phyloP scores from a whole-genome alignment of 305 asterid species.

The Fraxinus floribunda region DNA sequence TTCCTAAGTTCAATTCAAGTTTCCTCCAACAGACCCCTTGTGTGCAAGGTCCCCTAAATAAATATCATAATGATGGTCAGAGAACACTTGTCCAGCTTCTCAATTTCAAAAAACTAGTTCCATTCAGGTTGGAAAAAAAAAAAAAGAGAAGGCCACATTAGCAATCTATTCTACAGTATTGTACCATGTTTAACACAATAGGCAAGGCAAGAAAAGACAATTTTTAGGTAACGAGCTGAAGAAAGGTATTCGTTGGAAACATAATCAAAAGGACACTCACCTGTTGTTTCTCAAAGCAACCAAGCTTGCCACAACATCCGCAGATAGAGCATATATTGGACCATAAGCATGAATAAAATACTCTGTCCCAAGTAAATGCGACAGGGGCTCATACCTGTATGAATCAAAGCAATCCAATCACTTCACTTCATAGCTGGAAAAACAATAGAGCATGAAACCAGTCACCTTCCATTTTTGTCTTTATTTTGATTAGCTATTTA shows the following conservation, averaged over 20 bases:
- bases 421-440: background rate
- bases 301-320: conserved; percentile 91
- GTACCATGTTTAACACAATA: background rate
- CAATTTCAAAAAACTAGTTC: background rate
- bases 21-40: background rate
- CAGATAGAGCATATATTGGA: conserved; percentile 94
- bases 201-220: background rate
- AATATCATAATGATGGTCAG: background rate
- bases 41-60: background rate
- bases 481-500: background rate
- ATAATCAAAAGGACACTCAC: conserved; percentile 44
- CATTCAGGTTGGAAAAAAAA: background rate
- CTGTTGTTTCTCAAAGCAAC: conserved; percentile 70
- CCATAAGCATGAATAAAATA: conserved; percentile 97
- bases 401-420: conserved; percentile 24
- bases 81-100: background rate
- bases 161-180: background rate
- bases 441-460: conserved; percentile 12
- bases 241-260: background rate
- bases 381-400: conserved; percentile 90
- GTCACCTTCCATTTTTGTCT: background rate
- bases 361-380: conserved; percentile 82
- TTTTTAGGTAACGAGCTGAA: conserved; percentile 6
- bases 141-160: background rate
- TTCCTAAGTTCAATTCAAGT: background rate